Percentiles rank a stretch among this genome's conserved stretches.
phyloP scores from a whole-genome alignment of 2,329 filamentous ascomycete genomes.

The Fusarium oligoseptatum region DNA sequence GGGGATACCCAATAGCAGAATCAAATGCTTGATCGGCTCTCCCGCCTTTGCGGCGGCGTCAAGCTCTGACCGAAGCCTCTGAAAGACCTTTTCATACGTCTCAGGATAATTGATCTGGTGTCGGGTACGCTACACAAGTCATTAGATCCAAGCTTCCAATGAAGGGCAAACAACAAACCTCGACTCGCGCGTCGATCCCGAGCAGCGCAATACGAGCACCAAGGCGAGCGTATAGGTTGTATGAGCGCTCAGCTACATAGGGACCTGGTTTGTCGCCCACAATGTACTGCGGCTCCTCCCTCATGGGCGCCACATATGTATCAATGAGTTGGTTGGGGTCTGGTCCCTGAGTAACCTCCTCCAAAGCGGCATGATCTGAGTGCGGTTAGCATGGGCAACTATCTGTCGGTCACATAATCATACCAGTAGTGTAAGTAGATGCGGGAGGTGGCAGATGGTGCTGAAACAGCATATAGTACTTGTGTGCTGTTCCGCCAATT shows the following conservation, averaged over 20 bases:
- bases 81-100: slow-evolving; percentile 88
- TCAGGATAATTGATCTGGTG: slow-evolving; percentile 96
- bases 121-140: slow-evolving; percentile 75
- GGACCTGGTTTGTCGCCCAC: slow-evolving; percentile 83
- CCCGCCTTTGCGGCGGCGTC: slow-evolving; percentile 73
- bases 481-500: slow-evolving; percentile 91
- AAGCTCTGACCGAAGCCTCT: slow-evolving; percentile 81
- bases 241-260: slow-evolving; percentile 89
- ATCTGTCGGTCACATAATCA: background rate
- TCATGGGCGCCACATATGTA: slow-evolving; percentile 75
- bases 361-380: slow-evolving; percentile 43
- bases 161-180: slow-evolving; percentile 62
- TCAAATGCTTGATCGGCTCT: slow-evolving; percentile 87
- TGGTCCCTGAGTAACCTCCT: slow-evolving; percentile 61
- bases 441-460: slow-evolving; percentile 89
- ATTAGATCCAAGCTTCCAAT: slow-evolving; percentile 56
- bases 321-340: slow-evolving; percentile 81
- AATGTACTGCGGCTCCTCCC: slow-evolving; percentile 79
- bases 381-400: slow-evolving; percentile 21
- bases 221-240: slow-evolving; percentile 87
- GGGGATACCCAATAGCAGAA: slow-evolving; percentile 88
- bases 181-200: slow-evolving; percentile 92
- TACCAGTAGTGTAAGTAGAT: slow-evolving; percentile 79
- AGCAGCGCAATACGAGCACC: slow-evolving; percentile 87
- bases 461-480: slow-evolving; percentile 98